These are phyloP conservation scores for Ganoderma multipileum DNA, from an alignment of 1,284 basidiomycete species.

Conservation along the genomic window DNA sequence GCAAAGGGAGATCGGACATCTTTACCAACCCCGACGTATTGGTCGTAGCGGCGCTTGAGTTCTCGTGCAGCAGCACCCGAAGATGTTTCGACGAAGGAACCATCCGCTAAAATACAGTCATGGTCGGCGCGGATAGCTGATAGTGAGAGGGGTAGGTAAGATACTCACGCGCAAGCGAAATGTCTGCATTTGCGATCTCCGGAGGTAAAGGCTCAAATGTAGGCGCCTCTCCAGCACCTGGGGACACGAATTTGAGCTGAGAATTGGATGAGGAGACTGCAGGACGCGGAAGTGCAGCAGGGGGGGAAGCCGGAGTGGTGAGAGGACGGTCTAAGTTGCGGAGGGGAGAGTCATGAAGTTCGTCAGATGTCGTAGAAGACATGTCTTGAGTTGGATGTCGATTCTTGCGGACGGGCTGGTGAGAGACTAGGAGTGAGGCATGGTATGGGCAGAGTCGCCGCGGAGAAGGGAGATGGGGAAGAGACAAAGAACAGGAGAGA, in stretches of 20 bases:
- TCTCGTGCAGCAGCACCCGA: constrained; percentile 75
- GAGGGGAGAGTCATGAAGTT: constrained; percentile 22
- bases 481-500: constrained; percentile 23
- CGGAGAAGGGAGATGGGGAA: constrained; percentile 9
- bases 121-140: constrained; percentile 4
- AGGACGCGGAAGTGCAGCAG: constrained; percentile 24
- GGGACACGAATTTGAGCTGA: constrained; percentile 19
- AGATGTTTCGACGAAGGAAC: constrained; percentile 79
- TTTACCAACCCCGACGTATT: constrained; percentile 66
- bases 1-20: constrained; percentile 76
- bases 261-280: constrained; percentile 19
- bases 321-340: constrained; percentile 14
- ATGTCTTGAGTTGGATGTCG: constrained; percentile 20
- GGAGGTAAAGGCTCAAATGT: constrained; percentile 41
- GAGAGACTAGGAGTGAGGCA: constrained; percentile 22
- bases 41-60: constrained; percentile 77
- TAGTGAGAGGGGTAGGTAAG: constrained; percentile 5
- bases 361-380: constrained; percentile 28
- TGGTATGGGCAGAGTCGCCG: constrained; percentile 19
- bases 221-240: constrained; percentile 17
- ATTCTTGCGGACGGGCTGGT: constrained; percentile 2
- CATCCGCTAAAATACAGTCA: constrained; percentile 48
- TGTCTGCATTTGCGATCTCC: constrained; percentile 63
- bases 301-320: constrained; percentile 26
- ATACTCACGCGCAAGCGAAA: constrained; percentile 66